Evolutionary conservation across 768 basidiomycete species (phyloP), one percentile per base, ranked within the genome.

Genomic region (Candolleomyces aberdarensis): DNA sequence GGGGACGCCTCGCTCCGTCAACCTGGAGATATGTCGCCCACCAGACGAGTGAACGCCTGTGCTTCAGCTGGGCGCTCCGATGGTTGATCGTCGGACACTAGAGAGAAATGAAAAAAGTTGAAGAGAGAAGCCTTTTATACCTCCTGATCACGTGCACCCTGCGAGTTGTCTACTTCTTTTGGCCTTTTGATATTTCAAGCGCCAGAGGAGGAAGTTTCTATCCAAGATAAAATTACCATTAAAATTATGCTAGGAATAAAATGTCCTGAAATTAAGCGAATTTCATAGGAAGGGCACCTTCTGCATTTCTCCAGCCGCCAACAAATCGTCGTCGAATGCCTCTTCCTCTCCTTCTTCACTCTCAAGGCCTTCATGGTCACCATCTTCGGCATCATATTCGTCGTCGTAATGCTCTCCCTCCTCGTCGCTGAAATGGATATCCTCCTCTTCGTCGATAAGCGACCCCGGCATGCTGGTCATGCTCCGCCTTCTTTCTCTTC

Each of bases 391-490:
- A n/a, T 73, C 72, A 4, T 73, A 71, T 10, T 72, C 74, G 0
- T 65, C 68, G 14, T 71, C 72, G 36, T 71, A 76, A 0, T 75
- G 76, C 9, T 83, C 84, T 7, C 79, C 82, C 11, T 84, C 82
- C 47, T 83, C 83, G 63, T 83, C 72, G 15, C 76, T 83, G 63
- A 85, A 84, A 53, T 83, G 76, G 67, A 81, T 78, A 63, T 88
- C 74, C 49, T 68, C 64, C 40, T 65, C 83, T 61, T 88, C 85
- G 41, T 56, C 54, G 11, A 56, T 56, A 62, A 94, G 72, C 20
- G 91, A 89, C 32, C 93, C 93, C 13, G 92, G 93, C 89, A 96
- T 94, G 69, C 92, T 94, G 47, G 85, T 84, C 72, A 89, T 83
- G 64, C 92, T 92, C 67, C 83, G 78, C 63, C 82, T 78, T 63